A percentile compares a stretch with the other conserved stretches of the same genome.
Conservation (phyloP, 306 rosid genomes). For the Leucaena leucocephala region DNA sequence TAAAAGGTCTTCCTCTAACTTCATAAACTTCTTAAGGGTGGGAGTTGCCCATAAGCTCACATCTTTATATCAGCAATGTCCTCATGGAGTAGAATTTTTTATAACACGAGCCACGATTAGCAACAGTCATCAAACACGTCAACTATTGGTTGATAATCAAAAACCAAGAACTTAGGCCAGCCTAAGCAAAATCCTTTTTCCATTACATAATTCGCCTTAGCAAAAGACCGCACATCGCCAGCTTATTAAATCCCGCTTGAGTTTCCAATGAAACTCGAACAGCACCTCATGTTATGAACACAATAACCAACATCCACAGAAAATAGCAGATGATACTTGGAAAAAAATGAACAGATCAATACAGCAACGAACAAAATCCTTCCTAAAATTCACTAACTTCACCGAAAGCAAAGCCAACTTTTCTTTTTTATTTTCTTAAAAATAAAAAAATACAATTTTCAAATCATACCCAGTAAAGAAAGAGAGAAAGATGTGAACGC, state of each 20-base stretch:
- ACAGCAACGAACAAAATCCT: not conserved
- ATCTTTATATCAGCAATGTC: not conserved
- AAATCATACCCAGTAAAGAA: not conserved
- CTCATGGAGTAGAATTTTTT: not conserved
- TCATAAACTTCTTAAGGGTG: not conserved
- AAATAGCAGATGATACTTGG: not conserved
- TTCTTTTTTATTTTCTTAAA: not conserved
- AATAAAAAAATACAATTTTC: not conserved
- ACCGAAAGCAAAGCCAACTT: not conserved
- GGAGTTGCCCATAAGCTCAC: not conserved
- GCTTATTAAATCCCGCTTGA: not conserved
- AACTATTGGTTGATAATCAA: not conserved
- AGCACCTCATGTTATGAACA: not conserved
- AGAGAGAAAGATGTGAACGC: not conserved
- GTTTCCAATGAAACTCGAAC: not conserved
- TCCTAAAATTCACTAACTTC: slow-evolving; percentile 2
- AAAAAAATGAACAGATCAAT: not conserved
- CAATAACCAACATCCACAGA: not conserved
- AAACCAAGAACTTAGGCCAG: not conserved
- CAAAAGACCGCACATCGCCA: not conserved
- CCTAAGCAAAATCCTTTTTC: not conserved
- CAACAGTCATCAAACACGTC: not conserved
- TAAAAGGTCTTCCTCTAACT: not conserved
- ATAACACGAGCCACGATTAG: not conserved
- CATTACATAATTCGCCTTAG: not conserved